Evolutionary conservation across 257 asterid genomes (phyloP), one percentile per base, ranked within the genome.

Genomic region (Solanum stenotomum): DNA sequence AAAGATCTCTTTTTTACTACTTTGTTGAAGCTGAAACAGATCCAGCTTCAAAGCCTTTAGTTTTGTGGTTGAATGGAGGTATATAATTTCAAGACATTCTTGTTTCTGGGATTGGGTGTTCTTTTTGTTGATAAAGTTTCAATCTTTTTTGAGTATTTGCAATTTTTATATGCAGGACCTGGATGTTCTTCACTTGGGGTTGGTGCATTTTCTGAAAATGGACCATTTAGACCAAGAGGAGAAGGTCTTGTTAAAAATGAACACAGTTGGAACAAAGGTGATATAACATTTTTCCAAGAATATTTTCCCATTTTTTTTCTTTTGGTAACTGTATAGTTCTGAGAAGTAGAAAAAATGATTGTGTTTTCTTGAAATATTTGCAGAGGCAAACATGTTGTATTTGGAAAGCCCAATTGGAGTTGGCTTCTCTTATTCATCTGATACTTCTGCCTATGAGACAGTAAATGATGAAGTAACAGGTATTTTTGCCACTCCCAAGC

Each of bases 161-260:
- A 87, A 16, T 16, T 89, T 52, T 72, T 88, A 79, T 14, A 40
- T 89, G 90, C 89, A 94, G 97, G 98, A 76, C 98, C 96, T 86
- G 96, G 98, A 33, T 94, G 98, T 40, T 94, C 98, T 81, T 94
- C 96, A 38, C 90, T 93, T 90, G 98, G 98, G 27, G 95, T 94
- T 87, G 98, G 98, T 72, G 98, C 96, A 89, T 94, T 94, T 85
- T 94, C 96, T 89, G 96, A 94, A 92, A 93, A 94, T 90, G 98
- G 98, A 38, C 96, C 98, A 52, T 93, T 94, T 79, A 93, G 94
- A 78, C 96, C 98, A 75, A 90, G 89, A 71, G 95, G 94, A 77
- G 85, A 91, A 65, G 90, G 85, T 88, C 88, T 94, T 37, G 89
- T 92, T 34, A 88, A 88, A 87, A 94, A 94, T 91, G 93, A 90